Percentiles rank a stretch among this genome's conserved stretches.
Evolutionary conservation across 495 filamentous ascomycete genomes (phyloP).

Genomic region (Aspergillus funiculosus): DNA sequence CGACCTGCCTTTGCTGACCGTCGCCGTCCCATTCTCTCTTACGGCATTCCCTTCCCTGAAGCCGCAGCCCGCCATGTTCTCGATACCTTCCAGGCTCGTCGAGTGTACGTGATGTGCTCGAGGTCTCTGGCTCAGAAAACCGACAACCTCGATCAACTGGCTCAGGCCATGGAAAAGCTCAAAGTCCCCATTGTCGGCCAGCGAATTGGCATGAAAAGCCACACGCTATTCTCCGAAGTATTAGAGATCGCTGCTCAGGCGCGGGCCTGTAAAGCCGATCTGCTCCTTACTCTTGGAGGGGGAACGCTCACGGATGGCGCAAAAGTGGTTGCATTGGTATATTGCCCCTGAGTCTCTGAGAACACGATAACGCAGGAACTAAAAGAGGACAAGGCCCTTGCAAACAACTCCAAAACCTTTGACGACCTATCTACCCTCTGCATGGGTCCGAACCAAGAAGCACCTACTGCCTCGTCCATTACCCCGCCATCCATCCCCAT

Average conservation of each 20-base stretch:
- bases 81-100: conserved; percentile 46
- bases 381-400: conserved; percentile 30
- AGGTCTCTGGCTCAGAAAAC: conserved; percentile 53
- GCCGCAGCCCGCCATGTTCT: conserved; percentile 45
- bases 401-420: conserved; percentile 43
- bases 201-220: conserved; percentile 52
- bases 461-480: conserved; percentile 20
- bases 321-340: conserved; percentile 52
- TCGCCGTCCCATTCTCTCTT: conserved; percentile 40
- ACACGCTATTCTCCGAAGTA: conserved; percentile 56
- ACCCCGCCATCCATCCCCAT: conserved; percentile 44
- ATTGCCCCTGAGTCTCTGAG: conserved; percentile 5
- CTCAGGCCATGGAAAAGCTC: conserved; percentile 38
- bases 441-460: conserved; percentile 27
- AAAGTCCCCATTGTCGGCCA: conserved; percentile 39
- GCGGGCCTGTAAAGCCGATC: conserved; percentile 43
- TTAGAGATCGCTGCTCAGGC: conserved; percentile 49
- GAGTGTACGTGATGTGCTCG: conserved; percentile 57
- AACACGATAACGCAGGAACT: background rate
- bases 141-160: conserved; percentile 40
- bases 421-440: conserved; percentile 41
- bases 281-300: conserved; percentile 55
- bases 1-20: conserved; percentile 35
- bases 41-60: conserved; percentile 47
- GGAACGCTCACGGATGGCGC: conserved; percentile 58